phyloP scores from a whole-genome alignment of 805 yeast species.

The Alloascoidea africana region DNA sequence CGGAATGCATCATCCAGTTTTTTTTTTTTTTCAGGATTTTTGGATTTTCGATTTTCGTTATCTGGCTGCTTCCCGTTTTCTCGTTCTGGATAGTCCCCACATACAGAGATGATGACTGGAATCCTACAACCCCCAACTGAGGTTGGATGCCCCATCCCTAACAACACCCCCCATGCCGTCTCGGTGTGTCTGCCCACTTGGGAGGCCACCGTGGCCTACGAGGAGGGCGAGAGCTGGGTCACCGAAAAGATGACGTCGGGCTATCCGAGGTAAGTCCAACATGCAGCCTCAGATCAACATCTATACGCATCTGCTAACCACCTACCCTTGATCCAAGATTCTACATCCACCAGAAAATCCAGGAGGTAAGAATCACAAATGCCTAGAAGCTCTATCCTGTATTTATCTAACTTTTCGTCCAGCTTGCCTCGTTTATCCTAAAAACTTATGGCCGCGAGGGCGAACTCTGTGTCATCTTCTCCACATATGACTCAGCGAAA shows the following conservation, averaged over 20 bases:
- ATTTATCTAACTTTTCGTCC: background rate
- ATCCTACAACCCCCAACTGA: conserved; percentile 19
- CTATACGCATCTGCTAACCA: too few relatives aligned
- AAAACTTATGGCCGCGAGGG: conserved; percentile 66
- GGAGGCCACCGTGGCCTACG: conserved; percentile 87
- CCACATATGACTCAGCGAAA: conserved; percentile 66
- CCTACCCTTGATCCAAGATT: conserved; percentile 17
- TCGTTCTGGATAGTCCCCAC: too few relatives aligned
- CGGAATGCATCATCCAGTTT: too few relatives aligned
- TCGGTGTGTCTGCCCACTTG: conserved; percentile 92
- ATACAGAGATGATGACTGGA: too few relatives aligned
- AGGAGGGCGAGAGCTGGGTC: conserved; percentile 78
- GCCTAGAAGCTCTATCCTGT: background rate
- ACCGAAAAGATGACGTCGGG: conserved; percentile 68
- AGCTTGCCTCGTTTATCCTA: conserved; percentile 23
- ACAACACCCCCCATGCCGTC: conserved; percentile 83
- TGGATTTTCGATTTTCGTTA: too few relatives aligned
- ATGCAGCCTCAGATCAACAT: too few relatives aligned
- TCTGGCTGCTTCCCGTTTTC: too few relatives aligned
- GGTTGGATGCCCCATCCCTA: conserved; percentile 80
- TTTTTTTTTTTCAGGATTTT: too few relatives aligned
- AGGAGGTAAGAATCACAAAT: conserved; percentile 12
- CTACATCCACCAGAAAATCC: conserved; percentile 20
- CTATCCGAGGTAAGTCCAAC: conserved; percentile 77
- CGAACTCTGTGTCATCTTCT: conserved; percentile 63